Percentiles rank a stretch among this genome's conserved stretches.
Conservation (phyloP, 176 grass and related monocot species). For the Triticum timopheevii region DNA sequence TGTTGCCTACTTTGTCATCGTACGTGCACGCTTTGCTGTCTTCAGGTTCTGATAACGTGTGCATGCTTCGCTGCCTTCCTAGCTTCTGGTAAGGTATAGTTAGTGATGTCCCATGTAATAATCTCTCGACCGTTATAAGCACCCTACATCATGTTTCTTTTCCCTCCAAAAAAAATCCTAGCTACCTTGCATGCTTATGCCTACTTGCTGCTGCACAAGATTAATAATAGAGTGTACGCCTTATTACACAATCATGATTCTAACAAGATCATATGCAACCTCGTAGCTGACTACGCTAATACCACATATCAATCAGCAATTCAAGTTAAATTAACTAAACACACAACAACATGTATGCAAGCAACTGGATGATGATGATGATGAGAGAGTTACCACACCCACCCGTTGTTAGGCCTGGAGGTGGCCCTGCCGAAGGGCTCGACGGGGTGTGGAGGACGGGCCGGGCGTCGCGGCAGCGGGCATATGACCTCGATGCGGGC, state of each 20-base stretch:
- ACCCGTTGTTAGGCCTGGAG: slow-evolving; percentile 51
- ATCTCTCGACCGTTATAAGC: not conserved
- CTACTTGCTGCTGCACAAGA: not conserved
- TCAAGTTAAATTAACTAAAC: too few relatives aligned
- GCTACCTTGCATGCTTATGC: not conserved
- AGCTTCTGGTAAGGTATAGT: not conserved
- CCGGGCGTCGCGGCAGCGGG: slow-evolving; percentile 56
- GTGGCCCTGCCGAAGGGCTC: slow-evolving; percentile 38
- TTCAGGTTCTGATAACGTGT: not conserved
- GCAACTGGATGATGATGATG: not conserved
- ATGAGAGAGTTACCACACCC: not conserved
- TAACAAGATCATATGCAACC: not conserved
- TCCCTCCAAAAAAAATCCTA: not conserved
- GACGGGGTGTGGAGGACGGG: slow-evolving; percentile 31
- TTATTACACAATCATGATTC: not conserved
- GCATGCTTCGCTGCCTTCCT: not conserved
- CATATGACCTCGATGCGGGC: slow-evolving; percentile 60
- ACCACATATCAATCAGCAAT: too few relatives aligned
- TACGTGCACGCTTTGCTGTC: not conserved
- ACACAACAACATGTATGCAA: too few relatives aligned
- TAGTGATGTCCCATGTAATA: not conserved
- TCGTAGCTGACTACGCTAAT: not conserved
- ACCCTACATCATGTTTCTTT: not conserved
- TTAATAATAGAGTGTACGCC: not conserved
- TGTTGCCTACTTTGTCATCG: not conserved